Conservation (phyloP, 1,284 basidiomycete species). For the Tylopilus sp. region DNA sequence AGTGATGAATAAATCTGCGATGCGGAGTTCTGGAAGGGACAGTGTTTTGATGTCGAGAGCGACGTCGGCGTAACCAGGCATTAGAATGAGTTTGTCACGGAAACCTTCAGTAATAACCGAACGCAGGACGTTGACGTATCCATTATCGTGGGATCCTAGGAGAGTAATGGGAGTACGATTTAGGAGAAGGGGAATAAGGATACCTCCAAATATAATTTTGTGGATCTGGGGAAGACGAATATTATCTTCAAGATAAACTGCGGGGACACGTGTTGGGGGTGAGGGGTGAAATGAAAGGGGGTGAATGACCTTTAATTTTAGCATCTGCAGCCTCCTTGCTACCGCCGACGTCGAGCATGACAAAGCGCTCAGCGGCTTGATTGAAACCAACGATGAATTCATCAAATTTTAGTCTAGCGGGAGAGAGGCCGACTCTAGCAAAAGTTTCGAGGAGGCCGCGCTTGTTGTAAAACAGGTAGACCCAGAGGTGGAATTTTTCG, state of each 20-base stretch:
- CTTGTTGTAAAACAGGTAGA: constrained; percentile 65
- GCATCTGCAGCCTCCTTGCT: constrained; percentile 71
- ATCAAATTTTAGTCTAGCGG: constrained; percentile 47
- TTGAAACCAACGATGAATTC: constrained; percentile 67
- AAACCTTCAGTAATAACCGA: constrained; percentile 63
- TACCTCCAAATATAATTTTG: constrained; percentile 63
- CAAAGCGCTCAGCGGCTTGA: constrained; percentile 57
- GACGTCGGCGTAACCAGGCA: constrained; percentile 60
- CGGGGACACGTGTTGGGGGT: constrained; percentile 4
- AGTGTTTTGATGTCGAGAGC: constrained; percentile 57
- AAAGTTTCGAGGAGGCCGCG: constrained; percentile 53
- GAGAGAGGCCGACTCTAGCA: constrained; percentile 38
- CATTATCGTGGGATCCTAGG: constrained; percentile 68
- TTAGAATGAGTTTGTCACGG: constrained; percentile 61
- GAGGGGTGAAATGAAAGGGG: constrained; percentile 4
- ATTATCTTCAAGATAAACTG: constrained; percentile 59
- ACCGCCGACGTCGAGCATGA: constrained; percentile 68
- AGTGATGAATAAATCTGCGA: constrained; percentile 60
- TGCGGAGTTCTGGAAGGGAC: constrained; percentile 49
- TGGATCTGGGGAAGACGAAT: constrained; percentile 56
- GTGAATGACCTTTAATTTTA: constrained; percentile 61
- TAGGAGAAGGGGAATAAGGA: constrained; percentile 10
- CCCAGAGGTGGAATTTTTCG: constrained; percentile 52
- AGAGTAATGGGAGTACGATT: constrained; percentile 2
- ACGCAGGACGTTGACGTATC: constrained; percentile 60